phyloP scores from a whole-genome alignment of 106 monocot genomes.

The Platanthera zijinensis region DNA sequence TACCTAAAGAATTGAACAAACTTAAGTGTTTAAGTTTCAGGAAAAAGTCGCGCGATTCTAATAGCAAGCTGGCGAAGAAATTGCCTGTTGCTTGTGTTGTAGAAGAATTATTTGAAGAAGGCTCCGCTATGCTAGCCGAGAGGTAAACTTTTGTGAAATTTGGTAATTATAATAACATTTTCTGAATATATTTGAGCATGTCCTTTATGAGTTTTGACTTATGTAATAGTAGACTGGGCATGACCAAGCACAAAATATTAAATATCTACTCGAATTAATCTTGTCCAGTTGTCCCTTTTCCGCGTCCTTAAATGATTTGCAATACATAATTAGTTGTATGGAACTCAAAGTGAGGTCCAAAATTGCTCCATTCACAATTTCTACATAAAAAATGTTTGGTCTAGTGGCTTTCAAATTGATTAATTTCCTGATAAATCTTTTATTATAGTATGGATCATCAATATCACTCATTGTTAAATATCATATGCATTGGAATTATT shows the following conservation, averaged over 20 bases:
- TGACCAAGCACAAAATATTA: background rate
- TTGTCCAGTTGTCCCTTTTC: background rate
- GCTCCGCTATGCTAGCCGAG: slow-evolving; percentile 96
- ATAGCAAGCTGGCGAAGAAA: slow-evolving; percentile 61
- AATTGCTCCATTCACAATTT: too few species aligned
- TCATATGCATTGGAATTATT: too few species aligned
- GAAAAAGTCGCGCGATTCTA: slow-evolving; percentile 44
- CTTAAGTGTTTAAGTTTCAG: slow-evolving; percentile 60
- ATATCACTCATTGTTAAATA: too few species aligned
- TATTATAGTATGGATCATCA: too few species aligned
- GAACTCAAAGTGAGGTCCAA: too few species aligned
- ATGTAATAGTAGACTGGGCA: background rate
- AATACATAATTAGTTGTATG: too few species aligned
- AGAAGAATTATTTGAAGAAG: slow-evolving; percentile 99
- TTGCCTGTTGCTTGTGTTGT: slow-evolving; percentile 63
- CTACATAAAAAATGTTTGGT: too few species aligned
- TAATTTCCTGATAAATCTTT: too few species aligned
- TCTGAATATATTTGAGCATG: background rate
- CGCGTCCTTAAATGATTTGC: too few species aligned
- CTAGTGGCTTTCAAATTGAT: too few species aligned
- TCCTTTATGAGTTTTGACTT: background rate
- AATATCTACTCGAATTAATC: background rate
- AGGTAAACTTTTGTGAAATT: slow-evolving; percentile 32
- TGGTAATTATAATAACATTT: background rate
- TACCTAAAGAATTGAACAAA: slow-evolving; percentile 65